Evolutionary conservation across 805 yeast genomes (phyloP), one percentile per base, ranked within the genome.

Genomic region (Saccharomycopsis fibuligera): DNA sequence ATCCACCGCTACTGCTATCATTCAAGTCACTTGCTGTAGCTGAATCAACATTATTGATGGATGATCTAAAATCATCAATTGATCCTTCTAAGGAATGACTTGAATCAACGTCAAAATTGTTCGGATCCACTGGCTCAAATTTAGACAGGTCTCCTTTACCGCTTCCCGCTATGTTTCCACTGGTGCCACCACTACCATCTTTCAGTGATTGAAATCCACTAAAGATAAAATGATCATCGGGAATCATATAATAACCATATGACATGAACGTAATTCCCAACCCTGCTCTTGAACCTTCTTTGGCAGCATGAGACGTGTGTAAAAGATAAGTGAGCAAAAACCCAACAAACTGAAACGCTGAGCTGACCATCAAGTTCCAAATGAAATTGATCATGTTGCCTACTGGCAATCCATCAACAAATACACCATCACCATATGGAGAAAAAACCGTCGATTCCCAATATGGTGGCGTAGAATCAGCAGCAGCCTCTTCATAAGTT

Each of bases 251-350:
- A 54, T 73, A 75, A 2, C 86, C 96, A 55, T 81, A 79, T 47
- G 82, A 78, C 45, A 91, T 70, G 54, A 93, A 75, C 0, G 96
- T 88, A 52, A 86, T 61, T 2, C 98, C 98, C 49, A 93, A 68
- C 0, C 99, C 99, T 17, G 91, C 85, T 53, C 96, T 72, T 1
- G 97, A 83, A 2, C 99, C 99, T 60, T 90, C 90, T 62, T 87
- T 88, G 3, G 97, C 96, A 4, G 98, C 97, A 62, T 93, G 99
- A 2, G 97, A 86, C 0, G 98, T 91, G 65, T 93, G 98, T 47
- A 93, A 70, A 40, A 91, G 68, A 62, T 90, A 93, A 5, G 98
- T 90, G 48, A 91, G 72, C 37, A 93, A 72, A 66, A 93, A 93
- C 3, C 99, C 99, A 29, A 91, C 83, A 62, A 86, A 86, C 65